Base-by-base conservation (phyloP, 1,284 basidiomycete genomes). In the Prillingera fragicola region DNA sequence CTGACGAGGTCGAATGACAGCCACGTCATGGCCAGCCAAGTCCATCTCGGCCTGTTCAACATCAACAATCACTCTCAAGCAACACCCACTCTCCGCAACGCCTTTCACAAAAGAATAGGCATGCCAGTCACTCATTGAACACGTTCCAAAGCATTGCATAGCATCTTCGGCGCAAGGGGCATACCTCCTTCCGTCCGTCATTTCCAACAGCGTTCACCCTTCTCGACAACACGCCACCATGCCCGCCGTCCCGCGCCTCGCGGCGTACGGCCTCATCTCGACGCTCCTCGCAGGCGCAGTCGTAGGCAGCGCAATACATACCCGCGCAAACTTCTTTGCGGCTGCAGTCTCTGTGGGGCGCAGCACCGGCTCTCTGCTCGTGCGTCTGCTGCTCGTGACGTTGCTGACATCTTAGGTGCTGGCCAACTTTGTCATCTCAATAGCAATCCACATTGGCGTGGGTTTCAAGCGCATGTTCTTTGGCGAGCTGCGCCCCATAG, bases 251-350 rank as follows among this genome's bases (percentile, higher is more conserved):
- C 53, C 57, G 37, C 63, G 67, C 13, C 59, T 88, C 34, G 65
- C 83, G 15, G 65, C 87, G 40, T 92, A 92, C 65, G 75, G 77
- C 27, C 54, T 81, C 19, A 62, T 83, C 48, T 90, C 87, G 33
- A 74, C 80, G 24, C 59, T 80, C n/a, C 80, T 85, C 0, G 81
- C 89, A 26, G 77, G 77, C 0, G 79, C 78, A 12, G 82, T 85
- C 18, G 76, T 94, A 45, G 73, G 78, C 39, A 85, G 84, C 66
- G 91, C 91, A 5, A 78, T 92, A 56, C 78, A 81, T 59, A 83
- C 80, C 45, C 80, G 95, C 56, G 83, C 83, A 61, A 96, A 95
- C 74, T 96, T 95, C 74, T 98, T 94, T 64, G 84, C 90, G 12
- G 85, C 95, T 5, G 80, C 87, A 10, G 88, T 97, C 3, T 86